phyloP scores from a whole-genome alignment of 148 eudicot genomes.

The Fagopyrum homotropicum region DNA sequence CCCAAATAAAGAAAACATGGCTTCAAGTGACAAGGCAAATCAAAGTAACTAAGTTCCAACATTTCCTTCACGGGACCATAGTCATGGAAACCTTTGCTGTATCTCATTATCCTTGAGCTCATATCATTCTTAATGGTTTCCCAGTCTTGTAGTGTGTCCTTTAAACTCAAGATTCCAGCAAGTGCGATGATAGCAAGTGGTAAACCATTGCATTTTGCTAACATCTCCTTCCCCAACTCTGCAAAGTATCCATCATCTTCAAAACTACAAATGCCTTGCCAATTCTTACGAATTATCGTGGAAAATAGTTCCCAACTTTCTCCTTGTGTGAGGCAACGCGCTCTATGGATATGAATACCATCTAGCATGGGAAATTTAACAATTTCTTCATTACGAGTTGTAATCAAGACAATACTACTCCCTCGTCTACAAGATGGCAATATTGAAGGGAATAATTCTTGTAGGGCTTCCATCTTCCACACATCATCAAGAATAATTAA shows the following conservation, averaged over 20 bases:
- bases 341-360: neutral
- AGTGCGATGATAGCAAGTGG: conserved; percentile 13
- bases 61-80: conserved; percentile 10
- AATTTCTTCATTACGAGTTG: conserved; percentile 4
- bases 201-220: conserved; percentile 9
- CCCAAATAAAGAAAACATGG: conserved; percentile 13
- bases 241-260: neutral
- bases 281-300: neutral
- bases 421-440: neutral
- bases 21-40: conserved; percentile 10
- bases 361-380: neutral
- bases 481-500: conserved; percentile 21
- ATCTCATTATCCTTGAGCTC: neutral
- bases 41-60: conserved; percentile 14
- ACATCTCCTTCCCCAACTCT: conserved; percentile 7
- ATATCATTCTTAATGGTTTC: neutral
- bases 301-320: conserved; percentile 12
- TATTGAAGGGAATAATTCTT: neutral
- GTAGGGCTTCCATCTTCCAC: conserved; percentile 10
- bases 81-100: neutral
- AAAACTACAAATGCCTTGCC: neutral
- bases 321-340: neutral
- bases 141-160: conserved; percentile 3
- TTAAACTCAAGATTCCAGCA: neutral
- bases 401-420: neutral